Evolutionary conservation across 208 protist genomes (phyloP).

Genomic region (Leptomonas pyrrhocoris): DNA sequence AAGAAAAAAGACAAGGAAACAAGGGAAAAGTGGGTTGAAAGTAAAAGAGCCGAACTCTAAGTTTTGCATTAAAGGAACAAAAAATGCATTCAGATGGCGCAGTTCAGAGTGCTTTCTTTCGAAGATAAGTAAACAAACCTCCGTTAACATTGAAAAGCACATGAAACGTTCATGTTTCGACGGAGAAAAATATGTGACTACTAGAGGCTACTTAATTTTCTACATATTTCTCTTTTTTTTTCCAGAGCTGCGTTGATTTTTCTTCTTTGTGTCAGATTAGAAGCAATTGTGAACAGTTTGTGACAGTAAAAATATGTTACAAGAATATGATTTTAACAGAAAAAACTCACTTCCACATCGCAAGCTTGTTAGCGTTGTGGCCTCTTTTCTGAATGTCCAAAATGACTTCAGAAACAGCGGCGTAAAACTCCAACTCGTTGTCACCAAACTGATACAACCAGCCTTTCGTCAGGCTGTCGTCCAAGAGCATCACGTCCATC

Average conservation of each 20-base stretch:
- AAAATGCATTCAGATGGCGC: no score
- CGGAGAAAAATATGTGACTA: no score
- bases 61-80: no score
- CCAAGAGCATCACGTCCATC: conserved; percentile 83
- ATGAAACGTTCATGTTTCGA: no score
- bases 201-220: no score
- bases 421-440: conserved; percentile 79
- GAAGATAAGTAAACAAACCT: no score
- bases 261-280: not conserved
- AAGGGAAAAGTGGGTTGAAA: no score
- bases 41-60: no score
- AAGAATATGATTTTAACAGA: no score
- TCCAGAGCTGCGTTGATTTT: not conserved
- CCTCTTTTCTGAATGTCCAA: conserved; percentile 67
- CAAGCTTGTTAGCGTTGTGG: conserved; percentile 78
- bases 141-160: no score
- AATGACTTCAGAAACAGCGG: conserved; percentile 59
- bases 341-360: conserved; percentile 29
- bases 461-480: conserved; percentile 73
- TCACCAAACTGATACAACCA: conserved; percentile 60
- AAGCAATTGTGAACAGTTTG: conserved; percentile 4
- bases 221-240: not conserved
- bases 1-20: no score
- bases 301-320: not conserved
- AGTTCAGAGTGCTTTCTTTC: no score